phyloP scores from a whole-genome alignment of 768 basidiomycete genomes.

The Daedaleopsis sinensis region DNA sequence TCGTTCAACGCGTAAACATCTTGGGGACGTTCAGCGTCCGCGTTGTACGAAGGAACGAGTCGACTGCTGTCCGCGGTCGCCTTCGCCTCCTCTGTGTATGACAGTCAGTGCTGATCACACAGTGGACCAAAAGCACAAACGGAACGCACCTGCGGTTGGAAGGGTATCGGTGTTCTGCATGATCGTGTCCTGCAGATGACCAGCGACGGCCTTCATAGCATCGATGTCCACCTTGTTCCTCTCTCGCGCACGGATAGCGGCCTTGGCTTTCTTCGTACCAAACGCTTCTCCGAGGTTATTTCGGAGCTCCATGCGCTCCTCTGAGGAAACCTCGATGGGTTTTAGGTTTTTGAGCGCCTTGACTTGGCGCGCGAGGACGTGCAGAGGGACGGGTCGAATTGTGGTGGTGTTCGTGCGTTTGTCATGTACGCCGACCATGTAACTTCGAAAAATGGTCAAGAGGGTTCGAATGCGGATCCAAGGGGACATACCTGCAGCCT shows the following conservation, averaged over 20 bases:
- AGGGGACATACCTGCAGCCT: slow-evolving; percentile 65
- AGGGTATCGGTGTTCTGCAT: slow-evolving; percentile 69
- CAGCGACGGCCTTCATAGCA: slow-evolving; percentile 85
- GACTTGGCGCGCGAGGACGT: slow-evolving; percentile 75
- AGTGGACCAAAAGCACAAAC: neutral
- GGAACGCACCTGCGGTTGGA: slow-evolving; percentile 63
- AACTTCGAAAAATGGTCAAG: slow-evolving; percentile 46
- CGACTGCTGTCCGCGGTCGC: slow-evolving; percentile 63
- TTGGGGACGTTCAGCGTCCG: slow-evolving; percentile 65
- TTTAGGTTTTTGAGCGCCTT: slow-evolving; percentile 78
- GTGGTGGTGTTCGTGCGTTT: slow-evolving; percentile 71
- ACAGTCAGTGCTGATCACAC: neutral
- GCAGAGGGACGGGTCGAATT: slow-evolving; percentile 66
- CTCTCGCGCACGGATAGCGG: slow-evolving; percentile 81
- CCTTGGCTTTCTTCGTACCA: slow-evolving; percentile 93
- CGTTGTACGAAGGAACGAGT: slow-evolving; percentile 76
- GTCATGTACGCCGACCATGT: slow-evolving; percentile 83
- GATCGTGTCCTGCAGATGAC: slow-evolving; percentile 83
- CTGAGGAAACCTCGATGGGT: slow-evolving; percentile 50
- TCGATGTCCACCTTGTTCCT: slow-evolving; percentile 88
- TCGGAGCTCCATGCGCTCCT: slow-evolving; percentile 64
- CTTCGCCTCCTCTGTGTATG: slow-evolving; percentile 62
- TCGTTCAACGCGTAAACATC: slow-evolving; percentile 74
- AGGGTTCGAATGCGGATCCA: neutral
- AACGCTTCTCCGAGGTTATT: slow-evolving; percentile 90